These are phyloP conservation scores for Vigna trinervia DNA, from an alignment of 306 rosid genomes.

Conservation along the genomic window DNA sequence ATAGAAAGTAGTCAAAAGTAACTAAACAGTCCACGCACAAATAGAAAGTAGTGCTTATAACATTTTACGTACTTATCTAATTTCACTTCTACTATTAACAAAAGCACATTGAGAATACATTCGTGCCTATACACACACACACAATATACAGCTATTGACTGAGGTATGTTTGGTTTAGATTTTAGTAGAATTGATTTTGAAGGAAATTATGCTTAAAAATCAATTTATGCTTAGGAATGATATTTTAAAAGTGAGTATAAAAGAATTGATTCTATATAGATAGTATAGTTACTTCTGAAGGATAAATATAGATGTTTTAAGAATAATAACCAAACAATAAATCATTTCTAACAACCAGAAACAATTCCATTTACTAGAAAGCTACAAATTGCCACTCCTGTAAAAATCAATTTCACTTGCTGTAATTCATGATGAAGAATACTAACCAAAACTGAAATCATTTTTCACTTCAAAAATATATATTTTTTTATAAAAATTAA, in stretches of 20 bases:
- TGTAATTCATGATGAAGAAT: neutral
- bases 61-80: conserved; percentile 2
- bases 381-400: neutral
- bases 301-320: neutral
- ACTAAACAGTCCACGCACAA: conserved; percentile 5
- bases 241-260: too few relatives aligned
- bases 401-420: neutral
- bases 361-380: neutral
- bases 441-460: neutral
- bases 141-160: conserved; percentile 17
- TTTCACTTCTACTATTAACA: conserved; percentile 14
- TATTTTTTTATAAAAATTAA: neutral
- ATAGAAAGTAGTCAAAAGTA: neutral
- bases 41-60: neutral
- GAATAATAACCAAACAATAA: neutral
- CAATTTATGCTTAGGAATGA: neutral
- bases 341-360: neutral
- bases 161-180: neutral
- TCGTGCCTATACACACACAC: neutral
- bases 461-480: neutral
- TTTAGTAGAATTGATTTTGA: neutral
- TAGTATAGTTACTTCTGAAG: neutral
- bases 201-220: neutral
- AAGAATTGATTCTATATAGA: too few relatives aligned
- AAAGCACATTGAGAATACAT: conserved; percentile 1